Percentiles rank a stretch among this genome's conserved stretches.
Evolutionary conservation across 441 rosid genomes (phyloP).

Genomic region (Jatropha multifida): DNA sequence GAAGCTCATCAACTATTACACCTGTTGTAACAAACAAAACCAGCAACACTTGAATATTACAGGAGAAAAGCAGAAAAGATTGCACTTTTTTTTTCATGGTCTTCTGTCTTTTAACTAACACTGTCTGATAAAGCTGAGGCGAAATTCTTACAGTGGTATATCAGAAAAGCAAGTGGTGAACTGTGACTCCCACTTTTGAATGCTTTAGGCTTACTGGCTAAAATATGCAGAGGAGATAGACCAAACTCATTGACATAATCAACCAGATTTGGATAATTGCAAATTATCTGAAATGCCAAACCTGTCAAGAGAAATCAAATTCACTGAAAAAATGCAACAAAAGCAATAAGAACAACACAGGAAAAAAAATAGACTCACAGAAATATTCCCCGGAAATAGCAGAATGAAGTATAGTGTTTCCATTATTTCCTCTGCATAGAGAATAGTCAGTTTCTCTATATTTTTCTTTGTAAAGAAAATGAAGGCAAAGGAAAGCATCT

Average conservation of each 20-base stretch:
- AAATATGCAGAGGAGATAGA: slow-evolving; percentile 21
- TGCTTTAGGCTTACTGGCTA: slow-evolving; percentile 19
- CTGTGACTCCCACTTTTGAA: slow-evolving; percentile 17
- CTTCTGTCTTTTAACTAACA: not conserved
- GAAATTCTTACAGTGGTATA: slow-evolving; percentile 20
- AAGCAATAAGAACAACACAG: not conserved
- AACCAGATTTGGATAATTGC: slow-evolving; percentile 8
- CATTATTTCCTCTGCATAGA: not conserved
- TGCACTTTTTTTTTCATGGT: not conserved
- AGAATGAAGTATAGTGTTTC: slow-evolving; percentile 42
- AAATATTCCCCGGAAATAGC: slow-evolving; percentile 39
- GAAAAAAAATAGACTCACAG: slow-evolving; percentile 15
- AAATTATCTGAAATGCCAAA: slow-evolving; percentile 18
- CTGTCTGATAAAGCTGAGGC: too few relatives aligned
- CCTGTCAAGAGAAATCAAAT: slow-evolving; percentile 10
- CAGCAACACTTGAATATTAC: not conserved
- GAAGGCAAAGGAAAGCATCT: slow-evolving; percentile 33
- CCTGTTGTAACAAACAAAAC: slow-evolving; percentile 26
- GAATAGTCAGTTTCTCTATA: not conserved
- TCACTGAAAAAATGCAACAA: too few relatives aligned
- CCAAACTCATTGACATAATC: slow-evolving; percentile 11
- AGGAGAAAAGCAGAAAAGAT: not conserved
- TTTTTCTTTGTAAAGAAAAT: slow-evolving; percentile 14
- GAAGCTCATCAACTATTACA: slow-evolving; percentile 34
- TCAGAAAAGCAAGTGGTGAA: slow-evolving; percentile 1